phyloP scores from a whole-genome alignment of 2,329 filamentous ascomycete species.

The Venturia effusa region DNA sequence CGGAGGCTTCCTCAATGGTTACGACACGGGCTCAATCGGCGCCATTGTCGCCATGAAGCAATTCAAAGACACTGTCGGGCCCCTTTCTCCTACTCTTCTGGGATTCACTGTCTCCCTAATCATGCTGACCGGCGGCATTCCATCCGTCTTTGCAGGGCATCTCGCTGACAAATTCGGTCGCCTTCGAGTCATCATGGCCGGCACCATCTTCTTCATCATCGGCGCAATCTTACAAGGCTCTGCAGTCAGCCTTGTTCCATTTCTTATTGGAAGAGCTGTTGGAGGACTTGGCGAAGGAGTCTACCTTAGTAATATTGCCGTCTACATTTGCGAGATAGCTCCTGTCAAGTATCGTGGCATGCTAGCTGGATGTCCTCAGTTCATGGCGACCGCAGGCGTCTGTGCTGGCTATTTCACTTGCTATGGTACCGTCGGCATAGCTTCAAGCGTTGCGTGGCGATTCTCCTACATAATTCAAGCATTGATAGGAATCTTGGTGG shows the following conservation, averaged over 20 bases:
- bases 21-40: slow-evolving; percentile 46
- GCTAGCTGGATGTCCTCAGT: slow-evolving; percentile 42
- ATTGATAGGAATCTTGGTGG: slow-evolving; percentile 29
- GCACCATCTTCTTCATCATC: slow-evolving; percentile 40
- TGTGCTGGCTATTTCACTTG: slow-evolving; percentile 49
- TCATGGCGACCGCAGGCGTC: slow-evolving; percentile 40
- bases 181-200: slow-evolving; percentile 37
- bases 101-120: slow-evolving; percentile 51
- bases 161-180: slow-evolving; percentile 46
- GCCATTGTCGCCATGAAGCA: slow-evolving; percentile 47
- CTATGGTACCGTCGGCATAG: slow-evolving; percentile 41
- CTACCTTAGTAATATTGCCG: slow-evolving; percentile 44
- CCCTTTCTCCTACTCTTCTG: slow-evolving; percentile 40
- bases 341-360: slow-evolving; percentile 40
- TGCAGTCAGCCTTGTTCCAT: slow-evolving; percentile 37
- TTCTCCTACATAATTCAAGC: slow-evolving; percentile 43
- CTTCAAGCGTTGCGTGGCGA: slow-evolving; percentile 43
- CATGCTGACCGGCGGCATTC: slow-evolving; percentile 43
- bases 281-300: slow-evolving; percentile 50
- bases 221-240: slow-evolving; percentile 44
- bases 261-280: slow-evolving; percentile 44
- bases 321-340: slow-evolving; percentile 53
- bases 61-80: slow-evolving; percentile 41
- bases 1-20: slow-evolving; percentile 19
- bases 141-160: slow-evolving; percentile 46